Percentiles rank a stretch among this genome's conserved stretches.
Conservation (phyloP, 108 stramenopile species). For the Cyclotella baltica region DNA sequence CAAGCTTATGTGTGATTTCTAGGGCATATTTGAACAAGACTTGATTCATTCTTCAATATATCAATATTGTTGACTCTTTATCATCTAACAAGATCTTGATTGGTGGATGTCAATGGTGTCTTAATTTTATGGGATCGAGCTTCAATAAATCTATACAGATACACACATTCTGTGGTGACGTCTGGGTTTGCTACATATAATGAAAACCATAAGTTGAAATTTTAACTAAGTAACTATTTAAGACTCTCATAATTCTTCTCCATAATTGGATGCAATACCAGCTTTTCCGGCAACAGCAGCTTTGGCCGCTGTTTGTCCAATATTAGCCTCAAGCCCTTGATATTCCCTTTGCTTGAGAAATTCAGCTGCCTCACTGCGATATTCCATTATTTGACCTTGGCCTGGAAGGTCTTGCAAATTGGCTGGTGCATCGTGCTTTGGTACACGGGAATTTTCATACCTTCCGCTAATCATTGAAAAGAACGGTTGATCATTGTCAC, state of each 20-base stretch:
- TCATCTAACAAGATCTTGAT: too few species aligned
- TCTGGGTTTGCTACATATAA: too few species aligned
- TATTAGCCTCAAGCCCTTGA: conserved; percentile 77
- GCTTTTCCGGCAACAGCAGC: conserved; percentile 74
- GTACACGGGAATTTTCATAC: conserved; percentile 58
- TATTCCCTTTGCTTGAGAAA: conserved; percentile 86
- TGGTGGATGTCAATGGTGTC: too few species aligned
- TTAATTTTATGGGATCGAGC: too few species aligned
- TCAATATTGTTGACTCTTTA: too few species aligned
- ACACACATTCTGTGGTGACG: too few species aligned
- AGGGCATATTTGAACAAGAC: too few species aligned
- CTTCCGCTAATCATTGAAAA: conserved; percentile 83
- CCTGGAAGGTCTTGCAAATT: conserved; percentile 69
- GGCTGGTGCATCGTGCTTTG: conserved; percentile 26
- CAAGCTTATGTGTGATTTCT: too few species aligned
- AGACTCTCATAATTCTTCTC: conserved; percentile 27
- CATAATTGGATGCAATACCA: conserved; percentile 88
- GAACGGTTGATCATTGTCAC: conserved; percentile 75
- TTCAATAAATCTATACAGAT: too few species aligned
- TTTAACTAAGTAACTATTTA: too few species aligned
- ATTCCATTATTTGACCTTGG: conserved; percentile 74
- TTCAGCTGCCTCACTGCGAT: conserved; percentile 82
- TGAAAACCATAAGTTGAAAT: too few species aligned
- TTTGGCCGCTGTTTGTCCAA: conserved; percentile 74
- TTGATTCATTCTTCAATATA: too few species aligned